Conservation (phyloP, 495 filamentous ascomycete genomes). For the Aspergillus kassunensis region DNA sequence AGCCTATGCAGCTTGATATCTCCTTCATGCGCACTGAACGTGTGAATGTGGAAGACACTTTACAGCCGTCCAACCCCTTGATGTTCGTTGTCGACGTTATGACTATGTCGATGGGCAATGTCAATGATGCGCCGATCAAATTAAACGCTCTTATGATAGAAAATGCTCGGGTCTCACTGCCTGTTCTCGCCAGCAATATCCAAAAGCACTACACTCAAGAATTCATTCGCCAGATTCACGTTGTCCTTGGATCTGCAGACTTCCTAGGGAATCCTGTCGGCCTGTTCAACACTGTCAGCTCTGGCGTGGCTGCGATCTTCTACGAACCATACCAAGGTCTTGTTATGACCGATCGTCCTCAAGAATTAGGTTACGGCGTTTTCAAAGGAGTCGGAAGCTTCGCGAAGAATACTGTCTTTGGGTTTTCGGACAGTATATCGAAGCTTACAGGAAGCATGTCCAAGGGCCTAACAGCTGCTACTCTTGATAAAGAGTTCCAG, state of each 20-base stretch:
- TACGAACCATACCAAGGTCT: constrained; percentile 98
- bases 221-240: constrained; percentile 89
- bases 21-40: constrained; percentile 96
- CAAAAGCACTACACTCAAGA: constrained; percentile 95
- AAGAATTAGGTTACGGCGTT: constrained; percentile 90
- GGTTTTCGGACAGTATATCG: constrained; percentile 90
- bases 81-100: constrained; percentile 98
- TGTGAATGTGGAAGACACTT: constrained; percentile 89
- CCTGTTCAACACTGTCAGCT: constrained; percentile 96
- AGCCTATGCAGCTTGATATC: constrained; percentile 95
- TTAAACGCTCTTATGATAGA: constrained; percentile 93
- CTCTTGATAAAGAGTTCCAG: constrained; percentile 97
- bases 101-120: constrained; percentile 98
- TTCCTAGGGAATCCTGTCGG: constrained; percentile 98
- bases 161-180: constrained; percentile 87
- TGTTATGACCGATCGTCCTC: constrained; percentile 90
- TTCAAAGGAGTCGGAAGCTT: constrained; percentile 96
- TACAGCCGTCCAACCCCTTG: constrained; percentile 80
- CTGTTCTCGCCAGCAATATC: constrained; percentile 76
- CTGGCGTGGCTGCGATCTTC: constrained; percentile 94
- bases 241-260: constrained; percentile 93
- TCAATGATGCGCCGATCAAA: constrained; percentile 93
- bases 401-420: constrained; percentile 97
- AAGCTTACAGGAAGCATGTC: constrained; percentile 96
- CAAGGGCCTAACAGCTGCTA: constrained; percentile 91